Evolutionary conservation across 139 green algal genomes (phyloP), one percentile per base, ranked within the genome.

Genomic region (Micractinium conductrix): DNA sequence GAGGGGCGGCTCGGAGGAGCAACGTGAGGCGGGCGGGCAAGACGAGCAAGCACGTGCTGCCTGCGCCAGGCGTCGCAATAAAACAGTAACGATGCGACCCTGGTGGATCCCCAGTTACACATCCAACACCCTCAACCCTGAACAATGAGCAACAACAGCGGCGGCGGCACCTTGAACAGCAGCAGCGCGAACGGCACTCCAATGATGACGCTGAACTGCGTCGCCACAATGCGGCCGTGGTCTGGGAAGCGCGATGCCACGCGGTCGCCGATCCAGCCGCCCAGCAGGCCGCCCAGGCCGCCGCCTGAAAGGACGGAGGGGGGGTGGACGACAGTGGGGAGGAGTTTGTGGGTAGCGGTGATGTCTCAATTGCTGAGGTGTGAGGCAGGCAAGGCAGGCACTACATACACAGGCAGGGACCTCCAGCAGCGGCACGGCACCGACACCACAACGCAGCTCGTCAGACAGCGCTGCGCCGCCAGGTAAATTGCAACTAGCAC

Each of bases 201-300:
- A 40, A 88, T n/a, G 37, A 79, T 33, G 19, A 96, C 94, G 40
- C 58, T 89, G 79, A 95, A 88, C 89, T 97, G 83, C 1, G 92
- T 92, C 35, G 86, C 90, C 0, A 87, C 53, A 33, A 95, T 92
- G 69, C 93, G 87, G 28, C 93, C 93, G 63, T 88, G 84, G 74
- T 94, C 89, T 26, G 93, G 92, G 33, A 81, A 90, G 22, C 48
- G 73, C 21, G 37, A 55, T 9, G 92, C 87, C 28, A 85, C 79
- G 24, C 58, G 76, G 87, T 97, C 94, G 28, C 92, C 94, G 9
- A 97, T 63, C 65, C 63, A 91, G 30, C 94, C 94, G 22, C 93
- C 94, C 44, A 97, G 60, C 40, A 95, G 67, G 1, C 82, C 90
- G 24, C 93, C 92, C 58, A 82, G 26, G 33, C 76, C 76, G 42